phyloP scores from a whole-genome alignment of 208 protist genomes.

The Trypanosoma mega region DNA sequence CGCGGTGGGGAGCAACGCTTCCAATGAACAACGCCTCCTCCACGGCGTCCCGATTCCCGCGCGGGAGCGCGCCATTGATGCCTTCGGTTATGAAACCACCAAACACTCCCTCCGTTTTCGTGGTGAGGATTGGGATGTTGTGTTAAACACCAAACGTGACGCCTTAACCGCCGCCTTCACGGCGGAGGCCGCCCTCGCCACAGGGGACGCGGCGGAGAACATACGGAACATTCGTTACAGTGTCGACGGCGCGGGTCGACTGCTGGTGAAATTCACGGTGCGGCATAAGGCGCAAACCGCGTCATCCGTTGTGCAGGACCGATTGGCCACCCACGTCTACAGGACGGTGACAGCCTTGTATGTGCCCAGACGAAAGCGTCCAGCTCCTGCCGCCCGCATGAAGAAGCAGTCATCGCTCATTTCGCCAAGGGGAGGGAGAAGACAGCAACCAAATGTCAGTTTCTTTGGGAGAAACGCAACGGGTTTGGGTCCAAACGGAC shows the following conservation, averaged over 20 bases:
- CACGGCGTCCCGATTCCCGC: constrained; percentile 62
- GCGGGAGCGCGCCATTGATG: constrained; percentile 57
- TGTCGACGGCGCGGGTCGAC: constrained; percentile 28
- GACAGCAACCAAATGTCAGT: constrained; percentile 36
- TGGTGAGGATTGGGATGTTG: constrained; percentile 67
- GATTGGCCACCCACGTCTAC: constrained; percentile 40
- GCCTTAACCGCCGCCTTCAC: constrained; percentile 51
- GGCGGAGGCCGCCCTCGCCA: constrained; percentile 40
- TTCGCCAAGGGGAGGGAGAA: constrained; percentile 12
- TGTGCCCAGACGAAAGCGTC: constrained; percentile 44
- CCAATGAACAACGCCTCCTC: constrained; percentile 44
- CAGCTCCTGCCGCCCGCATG: constrained; percentile 6
- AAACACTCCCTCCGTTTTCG: constrained; percentile 66
- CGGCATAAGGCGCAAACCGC: constrained; percentile 51
- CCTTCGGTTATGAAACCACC: constrained; percentile 58
- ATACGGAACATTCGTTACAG: constrained; percentile 62
- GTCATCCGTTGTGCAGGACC: constrained; percentile 42
- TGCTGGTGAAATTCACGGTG: constrained; percentile 54
- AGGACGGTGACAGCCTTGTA: constrained; percentile 51
- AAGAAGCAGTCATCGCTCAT: constrained; percentile 6
- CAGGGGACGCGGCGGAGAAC: constrained; percentile 50
- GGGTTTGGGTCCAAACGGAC: constrained; percentile 40
- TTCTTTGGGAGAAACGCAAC: constrained; percentile 41
- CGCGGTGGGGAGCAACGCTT: not conserved
- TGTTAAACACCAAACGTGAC: constrained; percentile 54